Percentiles rank a stretch among this genome's conserved stretches.
phyloP scores from a whole-genome alignment of 2,329 filamentous ascomycete species.

The Apiospora sp. region DNA sequence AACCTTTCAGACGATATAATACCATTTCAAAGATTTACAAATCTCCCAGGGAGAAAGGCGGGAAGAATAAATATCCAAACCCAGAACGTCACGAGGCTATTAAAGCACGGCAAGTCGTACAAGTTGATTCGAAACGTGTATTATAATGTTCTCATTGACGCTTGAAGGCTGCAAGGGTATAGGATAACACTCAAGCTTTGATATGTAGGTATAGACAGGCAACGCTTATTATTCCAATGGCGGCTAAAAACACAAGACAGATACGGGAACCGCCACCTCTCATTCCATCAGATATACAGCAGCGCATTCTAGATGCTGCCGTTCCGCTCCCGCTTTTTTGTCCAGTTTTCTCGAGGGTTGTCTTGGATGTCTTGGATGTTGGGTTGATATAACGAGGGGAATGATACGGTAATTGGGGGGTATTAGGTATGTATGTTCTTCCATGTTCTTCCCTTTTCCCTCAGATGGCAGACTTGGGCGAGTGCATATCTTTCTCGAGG shows the following conservation, averaged over 20 bases:
- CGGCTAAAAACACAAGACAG: background rate
- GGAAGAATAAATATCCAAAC: no score
- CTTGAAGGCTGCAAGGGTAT: no score
- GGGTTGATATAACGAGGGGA: background rate
- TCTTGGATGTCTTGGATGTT: background rate
- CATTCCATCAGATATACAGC: background rate
- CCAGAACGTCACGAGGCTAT: no score
- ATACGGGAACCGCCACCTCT: background rate
- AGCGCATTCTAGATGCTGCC: background rate
- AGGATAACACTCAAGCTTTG: no score
- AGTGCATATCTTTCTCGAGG: constrained; percentile 28
- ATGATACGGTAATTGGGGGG: background rate
- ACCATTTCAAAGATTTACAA: no score
- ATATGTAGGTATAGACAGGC: background rate
- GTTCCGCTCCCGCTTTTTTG: background rate
- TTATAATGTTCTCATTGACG: no score
- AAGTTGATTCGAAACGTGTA: no score
- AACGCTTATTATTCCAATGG: background rate
- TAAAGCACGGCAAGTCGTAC: no score
- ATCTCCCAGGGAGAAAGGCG: no score
- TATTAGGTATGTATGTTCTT: background rate
- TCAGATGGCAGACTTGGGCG: constrained; percentile 28
- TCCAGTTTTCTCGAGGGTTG: background rate
- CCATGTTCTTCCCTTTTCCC: background rate
- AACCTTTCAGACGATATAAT: no score